A percentile compares a stretch with the other conserved stretches of the same genome.
These are phyloP conservation scores for Pulveroboletus sp. DNA, from an alignment of 768 basidiomycete species.

Conservation along the genomic window DNA sequence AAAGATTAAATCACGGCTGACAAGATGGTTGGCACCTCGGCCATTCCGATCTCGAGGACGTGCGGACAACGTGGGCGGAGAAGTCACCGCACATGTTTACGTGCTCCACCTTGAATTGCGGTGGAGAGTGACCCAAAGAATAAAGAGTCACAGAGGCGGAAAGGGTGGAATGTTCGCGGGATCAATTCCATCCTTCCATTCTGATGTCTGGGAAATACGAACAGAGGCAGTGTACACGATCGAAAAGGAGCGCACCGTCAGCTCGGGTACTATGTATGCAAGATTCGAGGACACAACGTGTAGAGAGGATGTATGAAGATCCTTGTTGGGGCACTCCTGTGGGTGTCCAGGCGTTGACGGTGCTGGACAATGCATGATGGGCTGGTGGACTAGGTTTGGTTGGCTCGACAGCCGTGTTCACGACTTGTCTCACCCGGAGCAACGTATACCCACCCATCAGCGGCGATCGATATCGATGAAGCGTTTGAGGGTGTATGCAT, in stretches of 20 bases:
- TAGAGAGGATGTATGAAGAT: slow-evolving; percentile 7
- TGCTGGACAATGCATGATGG: background rate
- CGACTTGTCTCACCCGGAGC: background rate
- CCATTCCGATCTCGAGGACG: slow-evolving; percentile 6
- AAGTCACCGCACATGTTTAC: background rate
- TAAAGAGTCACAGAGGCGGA: background rate
- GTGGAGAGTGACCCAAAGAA: background rate
- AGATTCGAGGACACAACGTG: slow-evolving; percentile 12
- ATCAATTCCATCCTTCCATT: slow-evolving; percentile 11
- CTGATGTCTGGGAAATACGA: slow-evolving; percentile 8
- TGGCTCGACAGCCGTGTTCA: background rate
- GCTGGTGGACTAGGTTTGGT: background rate
- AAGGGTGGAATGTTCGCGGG: slow-evolving; percentile 4
- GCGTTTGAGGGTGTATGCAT: background rate
- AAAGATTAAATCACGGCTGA: background rate
- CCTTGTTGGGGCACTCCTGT: background rate
- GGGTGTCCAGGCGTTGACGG: background rate
- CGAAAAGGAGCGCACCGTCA: background rate
- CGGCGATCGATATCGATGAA: background rate
- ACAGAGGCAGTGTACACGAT: slow-evolving; percentile 1
- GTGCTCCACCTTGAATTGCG: background rate
- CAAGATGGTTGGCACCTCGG: slow-evolving; percentile 2
- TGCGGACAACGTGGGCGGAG: slow-evolving; percentile 5
- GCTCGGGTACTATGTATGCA: background rate
- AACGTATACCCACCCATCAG: background rate